Evolutionary conservation across 2,329 filamentous ascomycete species (phyloP).

Genomic region (Cordyceps javanica): DNA sequence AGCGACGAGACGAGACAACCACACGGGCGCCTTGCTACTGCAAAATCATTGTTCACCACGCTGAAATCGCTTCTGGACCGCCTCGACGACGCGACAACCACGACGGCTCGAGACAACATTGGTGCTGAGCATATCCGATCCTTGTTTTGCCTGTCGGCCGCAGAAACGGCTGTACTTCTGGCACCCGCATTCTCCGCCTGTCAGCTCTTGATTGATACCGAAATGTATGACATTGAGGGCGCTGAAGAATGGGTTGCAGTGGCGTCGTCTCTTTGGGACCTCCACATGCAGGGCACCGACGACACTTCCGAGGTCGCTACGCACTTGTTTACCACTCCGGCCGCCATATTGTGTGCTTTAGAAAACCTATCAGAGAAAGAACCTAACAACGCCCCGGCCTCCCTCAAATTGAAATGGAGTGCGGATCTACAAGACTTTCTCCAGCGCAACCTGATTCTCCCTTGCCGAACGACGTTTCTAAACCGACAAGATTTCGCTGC

Average conservation of each 20-base stretch:
- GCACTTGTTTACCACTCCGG: constrained; percentile 35
- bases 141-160: constrained; percentile 44
- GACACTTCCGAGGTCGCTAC: constrained; percentile 45
- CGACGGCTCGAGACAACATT: constrained; percentile 39
- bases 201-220: constrained; percentile 29
- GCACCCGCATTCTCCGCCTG: constrained; percentile 42
- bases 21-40: constrained; percentile 38
- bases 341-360: constrained; percentile 31
- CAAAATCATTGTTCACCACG: constrained; percentile 42
- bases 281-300: constrained; percentile 44
- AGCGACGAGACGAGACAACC: constrained; percentile 33
- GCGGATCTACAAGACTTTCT: constrained; percentile 43
- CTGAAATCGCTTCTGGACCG: constrained; percentile 41
- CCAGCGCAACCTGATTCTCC: constrained; percentile 45
- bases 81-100: constrained; percentile 29
- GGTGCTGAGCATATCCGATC: constrained; percentile 54
- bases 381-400: constrained; percentile 20
- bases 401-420: constrained; percentile 33
- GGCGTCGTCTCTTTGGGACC: constrained; percentile 43
- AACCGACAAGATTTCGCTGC: constrained; percentile 35
- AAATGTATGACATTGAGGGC: constrained; percentile 28
- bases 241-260: constrained; percentile 43
- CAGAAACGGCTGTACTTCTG: constrained; percentile 40
- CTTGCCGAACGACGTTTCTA: constrained; percentile 42
- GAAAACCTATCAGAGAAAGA: constrained; percentile 18